Evolutionary conservation across 495 filamentous ascomycete genomes (phyloP), one percentile per base, ranked within the genome.

Genomic region (Cladorrhinum samala): DNA sequence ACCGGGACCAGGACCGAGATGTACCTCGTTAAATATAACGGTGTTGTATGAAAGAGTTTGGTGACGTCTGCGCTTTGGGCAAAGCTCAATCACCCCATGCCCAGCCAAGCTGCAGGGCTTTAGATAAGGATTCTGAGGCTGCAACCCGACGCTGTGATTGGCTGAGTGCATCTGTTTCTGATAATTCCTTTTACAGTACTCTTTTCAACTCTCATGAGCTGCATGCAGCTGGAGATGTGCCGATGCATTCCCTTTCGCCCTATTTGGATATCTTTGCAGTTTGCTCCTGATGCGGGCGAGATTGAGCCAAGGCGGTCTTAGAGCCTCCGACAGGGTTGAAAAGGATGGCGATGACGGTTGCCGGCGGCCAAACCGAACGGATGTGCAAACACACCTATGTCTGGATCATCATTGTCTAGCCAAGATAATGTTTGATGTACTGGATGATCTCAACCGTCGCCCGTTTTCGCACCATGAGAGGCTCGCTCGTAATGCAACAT

Each of bases 111-210:
- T 30, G 18, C 30, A 37, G 19, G 36, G 42, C 40, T 47, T 53
- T 44, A 69, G 72, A 72, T 73, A 72, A 71, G 58, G 24, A 37
- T 40, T 37, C 53, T 17, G 46, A 58, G 61, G 55, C 50, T 53
- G 50, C 53, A 45, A 23, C 37, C 24, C 30, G 49, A 49, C 2
- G 14, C 27, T 53, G 23, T 71, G 63, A 72, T 75, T 75, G 70
- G 72, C 58, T 41, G 57, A 48, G 37, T 49, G 44, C 46, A 19
- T 50, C 54, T 57, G 60, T 66, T 70, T 69, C 57, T 72, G 68
- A 66, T 65, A 64, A 75, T 73, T 72, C 54, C 67, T 72, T 55
- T 75, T 62, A 75, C 72, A 68, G 57, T 60, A 65, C 24, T 51
- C 61, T 68, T 65, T 45, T 54, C 33, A 41, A 50, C 41, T 39